Evolutionary conservation across 768 basidiomycete species (phyloP).

Genomic region (Pleurotus cornucopiae): DNA sequence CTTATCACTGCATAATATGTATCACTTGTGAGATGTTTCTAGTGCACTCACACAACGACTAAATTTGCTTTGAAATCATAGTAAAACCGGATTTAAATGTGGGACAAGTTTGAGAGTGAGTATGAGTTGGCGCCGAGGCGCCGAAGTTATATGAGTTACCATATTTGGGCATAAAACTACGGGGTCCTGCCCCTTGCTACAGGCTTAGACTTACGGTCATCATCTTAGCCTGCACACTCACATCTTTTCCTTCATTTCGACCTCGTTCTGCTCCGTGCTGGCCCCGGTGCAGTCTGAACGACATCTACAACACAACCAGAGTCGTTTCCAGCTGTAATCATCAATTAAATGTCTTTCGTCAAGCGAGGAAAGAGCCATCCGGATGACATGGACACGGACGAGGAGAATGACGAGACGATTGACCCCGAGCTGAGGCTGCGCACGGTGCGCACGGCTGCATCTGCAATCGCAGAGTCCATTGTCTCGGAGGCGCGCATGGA

Average conservation of each 20-base stretch:
- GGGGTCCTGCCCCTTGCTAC: too few species aligned
- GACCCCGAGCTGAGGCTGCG: slow-evolving; percentile 86
- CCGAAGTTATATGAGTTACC: background rate
- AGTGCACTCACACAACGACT: too few species aligned
- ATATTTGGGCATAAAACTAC: background rate
- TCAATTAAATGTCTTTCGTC: slow-evolving; percentile 29
- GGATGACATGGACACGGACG: slow-evolving; percentile 43
- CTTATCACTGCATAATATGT: too few species aligned
- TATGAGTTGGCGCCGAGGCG: too few species aligned
- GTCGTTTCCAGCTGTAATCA: background rate
- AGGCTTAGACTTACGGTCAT: too few species aligned
- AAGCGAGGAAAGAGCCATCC: slow-evolving; percentile 35
- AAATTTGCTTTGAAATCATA: too few species aligned
- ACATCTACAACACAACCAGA: background rate
- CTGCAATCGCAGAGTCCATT: slow-evolving; percentile 84
- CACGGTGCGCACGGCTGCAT: slow-evolving; percentile 90
- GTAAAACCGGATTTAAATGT: too few species aligned
- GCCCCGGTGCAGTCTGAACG: slow-evolving; percentile 10
- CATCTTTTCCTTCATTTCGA: slow-evolving; percentile 6
- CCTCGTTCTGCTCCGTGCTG: slow-evolving; percentile 14
- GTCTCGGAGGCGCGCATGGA: slow-evolving; percentile 70
- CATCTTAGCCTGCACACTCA: background rate
- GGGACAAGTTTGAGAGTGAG: too few species aligned
- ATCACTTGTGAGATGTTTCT: too few species aligned
- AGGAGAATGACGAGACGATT: slow-evolving; percentile 62